Percentiles rank a stretch among this genome's conserved stretches.
phyloP scores from a whole-genome alignment of 768 basidiomycete species.

The Termitomyces sp. region DNA sequence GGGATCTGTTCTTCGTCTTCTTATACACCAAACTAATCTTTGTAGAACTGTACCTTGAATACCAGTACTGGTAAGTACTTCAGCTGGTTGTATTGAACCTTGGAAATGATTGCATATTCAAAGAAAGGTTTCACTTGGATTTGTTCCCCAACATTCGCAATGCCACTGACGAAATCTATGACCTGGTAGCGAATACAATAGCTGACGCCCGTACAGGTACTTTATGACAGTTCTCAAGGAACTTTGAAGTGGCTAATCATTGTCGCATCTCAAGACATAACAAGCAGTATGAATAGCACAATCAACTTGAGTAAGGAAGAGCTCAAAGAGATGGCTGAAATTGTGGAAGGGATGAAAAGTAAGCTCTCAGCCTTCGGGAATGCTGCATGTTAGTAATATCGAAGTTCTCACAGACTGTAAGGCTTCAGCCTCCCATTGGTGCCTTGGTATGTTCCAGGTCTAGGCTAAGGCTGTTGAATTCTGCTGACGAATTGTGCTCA shows the following conservation, averaged over 20 bases:
- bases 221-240: neutral
- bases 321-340: constrained; percentile 7
- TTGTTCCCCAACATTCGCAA: neutral
- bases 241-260: neutral
- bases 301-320: neutral
- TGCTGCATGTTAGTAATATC: neutral
- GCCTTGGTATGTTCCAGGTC: neutral
- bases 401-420: neutral
- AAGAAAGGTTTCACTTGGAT: constrained; percentile 5
- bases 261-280: neutral
- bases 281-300: neutral
- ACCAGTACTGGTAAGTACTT: constrained; percentile 6
- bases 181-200: constrained; percentile 4
- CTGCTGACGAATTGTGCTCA: neutral
- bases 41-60: constrained; percentile 7
- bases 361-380: neutral
- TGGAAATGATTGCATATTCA: neutral
- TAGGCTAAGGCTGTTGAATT: neutral
- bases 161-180: neutral
- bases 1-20: neutral
- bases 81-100: no score
- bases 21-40: neutral
- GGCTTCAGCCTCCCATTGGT: constrained; percentile 2
- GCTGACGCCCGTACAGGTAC: constrained; percentile 6
- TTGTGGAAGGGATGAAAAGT: constrained; percentile 5